Conservation (phyloP, 495 filamentous ascomycete genomes). For the Aspergillus hancockii region DNA sequence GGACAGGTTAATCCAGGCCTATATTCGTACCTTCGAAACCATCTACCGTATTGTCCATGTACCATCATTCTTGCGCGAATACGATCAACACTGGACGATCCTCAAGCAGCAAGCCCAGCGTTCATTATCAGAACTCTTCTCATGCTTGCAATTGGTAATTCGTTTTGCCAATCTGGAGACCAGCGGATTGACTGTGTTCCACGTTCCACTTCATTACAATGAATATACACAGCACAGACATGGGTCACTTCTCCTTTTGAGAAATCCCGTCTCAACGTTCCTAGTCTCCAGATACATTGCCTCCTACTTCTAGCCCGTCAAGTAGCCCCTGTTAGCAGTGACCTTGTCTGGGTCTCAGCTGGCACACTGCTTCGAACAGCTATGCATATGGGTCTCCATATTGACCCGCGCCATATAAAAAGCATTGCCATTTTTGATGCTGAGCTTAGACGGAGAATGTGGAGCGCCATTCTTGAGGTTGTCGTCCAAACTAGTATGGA, state of each 20-base stretch:
- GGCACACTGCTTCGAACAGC: slow-evolving; percentile 48
- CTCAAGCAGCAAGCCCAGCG: slow-evolving; percentile 25
- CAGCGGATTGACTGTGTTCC: slow-evolving; percentile 20
- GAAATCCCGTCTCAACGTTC: slow-evolving; percentile 40
- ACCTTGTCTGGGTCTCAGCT: slow-evolving; percentile 47
- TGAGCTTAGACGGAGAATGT: slow-evolving; percentile 55
- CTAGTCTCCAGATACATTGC: slow-evolving; percentile 48
- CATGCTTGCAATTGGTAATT: slow-evolving; percentile 48
- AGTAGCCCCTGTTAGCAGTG: slow-evolving; percentile 38
- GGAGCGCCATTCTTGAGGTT: slow-evolving; percentile 58
- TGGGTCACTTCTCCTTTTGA: slow-evolving; percentile 51
- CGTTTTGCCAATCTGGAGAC: slow-evolving; percentile 29
- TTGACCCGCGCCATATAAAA: slow-evolving; percentile 51
- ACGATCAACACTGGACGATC: slow-evolving; percentile 43
- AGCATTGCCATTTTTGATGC: slow-evolving; percentile 41
- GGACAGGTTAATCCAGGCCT: slow-evolving; percentile 31
- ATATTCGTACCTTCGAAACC: slow-evolving; percentile 42
- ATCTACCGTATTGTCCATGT: slow-evolving; percentile 58
- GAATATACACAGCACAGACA: slow-evolving; percentile 50
- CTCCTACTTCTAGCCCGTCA: slow-evolving; percentile 51
- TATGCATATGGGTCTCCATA: slow-evolving; percentile 55
- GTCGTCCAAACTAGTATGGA: slow-evolving; percentile 51
- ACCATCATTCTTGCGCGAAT: slow-evolving; percentile 54
- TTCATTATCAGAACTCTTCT: slow-evolving; percentile 39
- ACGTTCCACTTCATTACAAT: slow-evolving; percentile 18